Base-by-base conservation (phyloP, 1,284 basidiomycete species). In the Ganoderma resinaceum region DNA sequence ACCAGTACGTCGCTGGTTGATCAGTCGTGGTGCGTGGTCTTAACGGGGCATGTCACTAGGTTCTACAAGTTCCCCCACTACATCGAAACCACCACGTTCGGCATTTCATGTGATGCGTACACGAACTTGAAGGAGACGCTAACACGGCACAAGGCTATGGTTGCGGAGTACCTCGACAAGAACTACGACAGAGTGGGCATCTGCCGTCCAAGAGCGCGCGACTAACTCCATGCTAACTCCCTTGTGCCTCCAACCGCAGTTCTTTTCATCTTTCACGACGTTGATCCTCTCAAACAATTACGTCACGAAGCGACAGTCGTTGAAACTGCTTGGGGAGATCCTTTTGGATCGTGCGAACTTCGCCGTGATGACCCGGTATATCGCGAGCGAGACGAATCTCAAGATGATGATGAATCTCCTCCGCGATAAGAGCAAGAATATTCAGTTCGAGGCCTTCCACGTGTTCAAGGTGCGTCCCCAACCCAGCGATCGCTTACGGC, bases 371-470 rank as follows among this genome's bases (percentile, higher is more conserved):
- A 99, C 97, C 0, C 88, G 91, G n/a, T 99, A 99, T 80, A 99
- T 99, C 75, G 89, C 94, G 6, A 91, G 90, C 75, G 93, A 94
- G 77, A 92, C 92, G 46, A 99, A 99, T 78, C 87, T 99, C 70
- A 99, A 99, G 89, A 95, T 97, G 89, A 98, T 99, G 95, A 99
- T 99, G 97, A 99, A 99, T 80, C 87, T 99, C 63, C 84, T 99
- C 62, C 88, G 96, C 70, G 96, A 99, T 78, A 96, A 96, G 86
- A 97, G 95, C 86, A 95, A 96, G 85, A 99, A 99, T 80, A 99
- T 99, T 65, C 97, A 99, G 81, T 99, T 99, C 71, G 97, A 99
- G 80, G 97, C 97, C 2, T 99, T 99, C 82, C 98, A 99, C 76
- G 98, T 99, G 40, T 99, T 99, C 89, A 99, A 99, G 89, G 97